Evolutionary conservation across 768 basidiomycete species (phyloP), one percentile per base, ranked within the genome.

Genomic region (Mrakia frigida): DNA sequence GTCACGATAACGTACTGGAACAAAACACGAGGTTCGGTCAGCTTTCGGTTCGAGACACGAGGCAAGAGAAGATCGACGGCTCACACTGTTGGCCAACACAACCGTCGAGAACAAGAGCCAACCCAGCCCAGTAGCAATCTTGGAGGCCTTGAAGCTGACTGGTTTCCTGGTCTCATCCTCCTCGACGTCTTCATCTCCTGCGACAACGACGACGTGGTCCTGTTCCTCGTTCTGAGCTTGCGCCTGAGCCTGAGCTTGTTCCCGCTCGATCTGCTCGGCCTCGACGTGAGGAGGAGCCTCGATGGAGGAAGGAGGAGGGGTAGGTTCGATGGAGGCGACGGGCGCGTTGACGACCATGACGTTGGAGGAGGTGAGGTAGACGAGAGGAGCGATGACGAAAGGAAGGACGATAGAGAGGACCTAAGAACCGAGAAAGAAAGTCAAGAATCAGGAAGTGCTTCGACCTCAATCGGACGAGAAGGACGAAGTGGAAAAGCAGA

Each of bases 331-430:
- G 37, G 41, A 28, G 6, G 53, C 1, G 80, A 80, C 25, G 80
- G 77, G 79, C 81, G 77, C 56, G 25, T 75, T 70, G 77, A 84
- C 80, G 83, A 86, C 86, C 93, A 94, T 94, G 80, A 93, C 86
- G 13, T 85, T 82, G 77, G 88, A 88, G 10, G 84, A 85, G 23
- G 92, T 93, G 80, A 92, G 87, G 80, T 86, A 92, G 70, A 94
- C 84, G 74, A 93, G 86, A 0, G 93, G 93, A 78, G 92, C 86
- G n/a, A 89, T 87, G 84, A 94, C 87, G 84, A 94, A 94, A 0
- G 93, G 93, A 6, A 95, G 87, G 13, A 92, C 88, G 81, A 96
- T 87, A 37, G 90, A 90, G 39, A 98, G 87, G 50, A 90, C 56
- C 56, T 56, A 96, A 94, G 82, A 28, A 28, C 93, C 5, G 89